Evolutionary conservation across 106 monocot genomes (phyloP), one percentile per base, ranked within the genome.

Genomic region (Dendrobium catenatum): DNA sequence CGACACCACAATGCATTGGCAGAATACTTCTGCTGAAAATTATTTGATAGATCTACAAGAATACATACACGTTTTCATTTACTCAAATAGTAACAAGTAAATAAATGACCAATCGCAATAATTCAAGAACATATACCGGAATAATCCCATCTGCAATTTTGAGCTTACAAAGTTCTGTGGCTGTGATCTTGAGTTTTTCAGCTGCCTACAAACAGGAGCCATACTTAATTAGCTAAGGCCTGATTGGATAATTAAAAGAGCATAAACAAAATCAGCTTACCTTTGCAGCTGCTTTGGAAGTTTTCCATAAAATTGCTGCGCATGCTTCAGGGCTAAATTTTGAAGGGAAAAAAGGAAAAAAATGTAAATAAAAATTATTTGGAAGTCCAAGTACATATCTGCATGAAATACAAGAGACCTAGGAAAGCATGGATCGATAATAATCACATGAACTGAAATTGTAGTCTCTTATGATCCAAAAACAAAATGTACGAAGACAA

Each of bases 261-360:
- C 41, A 56, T 49, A 16, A 81, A 73, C 10, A 37, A 22, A 42
- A n/a, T 27, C 2, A 18, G 9, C 9, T 7, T 76, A 96, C 94
- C 89, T 88, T 96, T 2, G 94, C 94, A 84, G 94, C 91, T 72
- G 86, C 92, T 85, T 88, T 81, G 64, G 96, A 85, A 80, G 89
- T 66, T 74, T 94, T 96, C 94, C 88, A 94, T 80, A 96, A 81
- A 56, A 94, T 96, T 70, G 92, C 93, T 47, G 92, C 94, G 86
- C 96, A 96, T 68, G 96, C 96, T 89, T 94, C 96, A n/a, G 96
- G 96, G 81, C 94, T 96, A 80, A 81, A 83, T 33, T 70, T 73
- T 17, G 20, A 76, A 37, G 19, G 19, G 15, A 42, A 72, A 74
- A 7, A 26, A 26, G 26, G 26, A 26, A 26, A 42, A 70, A 42